These are phyloP conservation scores for Kwoniella dejecticola DNA, from an alignment of 768 basidiomycete genomes.

Conservation along the genomic window DNA sequence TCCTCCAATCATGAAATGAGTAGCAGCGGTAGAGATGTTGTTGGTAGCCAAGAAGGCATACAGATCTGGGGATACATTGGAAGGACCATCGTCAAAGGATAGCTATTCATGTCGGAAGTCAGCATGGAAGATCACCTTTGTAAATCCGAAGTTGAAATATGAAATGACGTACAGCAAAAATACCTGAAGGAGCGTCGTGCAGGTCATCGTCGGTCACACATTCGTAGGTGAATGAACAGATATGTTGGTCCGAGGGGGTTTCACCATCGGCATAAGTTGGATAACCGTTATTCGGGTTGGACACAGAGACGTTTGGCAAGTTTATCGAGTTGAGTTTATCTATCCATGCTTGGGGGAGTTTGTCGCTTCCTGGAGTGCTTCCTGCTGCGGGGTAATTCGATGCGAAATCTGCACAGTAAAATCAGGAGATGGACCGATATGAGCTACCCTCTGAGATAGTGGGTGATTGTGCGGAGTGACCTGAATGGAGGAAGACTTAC, in stretches of 20 bases:
- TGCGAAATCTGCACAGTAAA: slow-evolving; percentile 65
- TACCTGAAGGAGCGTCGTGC: slow-evolving; percentile 74
- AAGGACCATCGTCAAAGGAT: slow-evolving; percentile 54
- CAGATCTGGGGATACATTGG: slow-evolving; percentile 57
- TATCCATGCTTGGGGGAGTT: slow-evolving; percentile 70
- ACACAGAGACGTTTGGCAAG: slow-evolving; percentile 69
- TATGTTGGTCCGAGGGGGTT: slow-evolving; percentile 56
- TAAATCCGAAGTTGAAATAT: too few relatives aligned
- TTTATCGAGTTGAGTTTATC: slow-evolving; percentile 70
- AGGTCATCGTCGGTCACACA: slow-evolving; percentile 67
- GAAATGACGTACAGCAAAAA: slow-evolving; percentile 58
- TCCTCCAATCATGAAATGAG: slow-evolving; percentile 86
- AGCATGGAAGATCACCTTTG: background rate
- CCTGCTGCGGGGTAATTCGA: slow-evolving; percentile 62
- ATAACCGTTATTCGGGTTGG: slow-evolving; percentile 56
- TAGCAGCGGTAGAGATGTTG: slow-evolving; percentile 61
- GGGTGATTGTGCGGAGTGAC: too few relatives aligned
- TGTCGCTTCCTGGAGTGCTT: slow-evolving; percentile 60
- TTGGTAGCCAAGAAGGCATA: slow-evolving; percentile 70
- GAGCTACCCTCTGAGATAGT: too few relatives aligned
- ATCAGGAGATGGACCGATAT: background rate
- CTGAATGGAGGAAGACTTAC: too few relatives aligned
- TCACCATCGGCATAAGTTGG: slow-evolving; percentile 52
- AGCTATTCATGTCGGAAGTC: slow-evolving; percentile 17
- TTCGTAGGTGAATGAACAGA: slow-evolving; percentile 78